phyloP scores from a whole-genome alignment of 768 basidiomycete species.

The Auriscalpium microsporum region DNA sequence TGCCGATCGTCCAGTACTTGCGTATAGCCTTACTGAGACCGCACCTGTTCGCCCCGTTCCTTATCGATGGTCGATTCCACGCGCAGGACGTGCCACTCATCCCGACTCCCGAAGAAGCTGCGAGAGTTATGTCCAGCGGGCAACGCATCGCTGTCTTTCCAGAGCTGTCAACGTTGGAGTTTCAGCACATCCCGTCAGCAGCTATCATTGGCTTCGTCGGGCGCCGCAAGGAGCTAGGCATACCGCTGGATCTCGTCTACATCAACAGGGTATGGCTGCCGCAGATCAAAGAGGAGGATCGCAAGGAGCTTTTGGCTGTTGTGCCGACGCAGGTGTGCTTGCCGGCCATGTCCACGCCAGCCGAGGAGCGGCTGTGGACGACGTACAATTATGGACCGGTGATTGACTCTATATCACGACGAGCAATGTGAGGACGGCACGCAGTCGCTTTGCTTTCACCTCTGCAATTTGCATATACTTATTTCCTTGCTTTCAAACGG shows the following conservation, averaged over 20 bases:
- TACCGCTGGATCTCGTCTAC: slow-evolving; percentile 7
- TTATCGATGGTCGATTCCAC: slow-evolving; percentile 8
- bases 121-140: background rate
- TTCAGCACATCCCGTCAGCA: background rate
- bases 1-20: slow-evolving; percentile 38
- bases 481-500: too few relatives aligned
- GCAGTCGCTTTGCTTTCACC: too few relatives aligned
- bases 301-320: background rate
- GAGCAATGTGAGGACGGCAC: too few relatives aligned
- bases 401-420: too few relatives aligned
- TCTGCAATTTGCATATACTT: too few relatives aligned
- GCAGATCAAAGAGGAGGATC: background rate
- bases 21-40: slow-evolving; percentile 5
- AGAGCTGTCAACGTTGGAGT: slow-evolving; percentile 6
- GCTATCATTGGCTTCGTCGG: background rate
- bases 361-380: background rate
- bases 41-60: slow-evolving; percentile 1
- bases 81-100: slow-evolving; percentile 5
- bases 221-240: background rate
- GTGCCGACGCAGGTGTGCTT: background rate
- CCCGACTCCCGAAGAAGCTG: background rate
- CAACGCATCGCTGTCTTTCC: slow-evolving; percentile 2
- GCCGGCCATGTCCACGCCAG: background rate
- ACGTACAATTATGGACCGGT: background rate
- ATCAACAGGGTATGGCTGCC: slow-evolving; percentile 1